These are phyloP conservation scores for Tolypocladium tropicale DNA, from an alignment of 2,329 filamentous ascomycete genomes.

Conservation along the genomic window DNA sequence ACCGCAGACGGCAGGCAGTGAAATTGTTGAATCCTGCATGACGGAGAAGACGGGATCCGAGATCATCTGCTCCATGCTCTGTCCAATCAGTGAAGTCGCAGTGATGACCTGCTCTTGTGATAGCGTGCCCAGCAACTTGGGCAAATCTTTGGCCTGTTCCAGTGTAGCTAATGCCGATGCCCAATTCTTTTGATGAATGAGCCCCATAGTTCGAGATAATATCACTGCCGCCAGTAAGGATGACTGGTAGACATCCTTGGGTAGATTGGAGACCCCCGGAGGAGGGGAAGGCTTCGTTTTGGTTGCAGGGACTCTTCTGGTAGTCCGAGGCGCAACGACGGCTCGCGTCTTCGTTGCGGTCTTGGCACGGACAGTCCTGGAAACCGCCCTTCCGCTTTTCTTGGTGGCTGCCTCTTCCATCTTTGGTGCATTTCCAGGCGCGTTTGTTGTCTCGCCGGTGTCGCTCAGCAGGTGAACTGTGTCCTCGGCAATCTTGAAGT, in stretches of 20 bases:
- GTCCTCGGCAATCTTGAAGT: slow-evolving; percentile 38
- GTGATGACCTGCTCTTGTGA: slow-evolving; percentile 48
- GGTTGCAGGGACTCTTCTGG: slow-evolving; percentile 6
- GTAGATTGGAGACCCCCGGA: slow-evolving; percentile 8
- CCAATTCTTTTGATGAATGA: slow-evolving; percentile 44
- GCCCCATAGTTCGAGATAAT: slow-evolving; percentile 29
- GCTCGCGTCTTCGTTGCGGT: slow-evolving; percentile 10
- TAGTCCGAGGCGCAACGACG: slow-evolving; percentile 4
- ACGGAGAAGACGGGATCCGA: slow-evolving; percentile 79
- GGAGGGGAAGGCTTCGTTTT: slow-evolving; percentile 11
- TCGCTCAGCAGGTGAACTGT: slow-evolving; percentile 27
- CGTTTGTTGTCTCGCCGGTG: slow-evolving; percentile 7
- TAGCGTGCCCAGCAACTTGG: slow-evolving; percentile 27
- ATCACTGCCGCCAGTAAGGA: slow-evolving; percentile 25
- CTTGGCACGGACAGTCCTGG: slow-evolving; percentile 14
- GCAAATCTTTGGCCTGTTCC: slow-evolving; percentile 34
- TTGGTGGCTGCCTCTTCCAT: not conserved
- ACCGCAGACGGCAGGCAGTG: slow-evolving; percentile 59
- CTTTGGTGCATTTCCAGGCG: not conserved
- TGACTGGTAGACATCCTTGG: slow-evolving; percentile 24
- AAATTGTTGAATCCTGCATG: slow-evolving; percentile 85
- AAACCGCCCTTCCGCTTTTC: slow-evolving; percentile 8
- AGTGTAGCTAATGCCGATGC: slow-evolving; percentile 46
- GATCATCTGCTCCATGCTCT: slow-evolving; percentile 63
- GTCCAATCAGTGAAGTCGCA: slow-evolving; percentile 57